Percentiles rank a stretch among this genome's conserved stretches.
Evolutionary conservation across 257 asterid genomes (phyloP).

Genomic region (Cinchona pubescens): DNA sequence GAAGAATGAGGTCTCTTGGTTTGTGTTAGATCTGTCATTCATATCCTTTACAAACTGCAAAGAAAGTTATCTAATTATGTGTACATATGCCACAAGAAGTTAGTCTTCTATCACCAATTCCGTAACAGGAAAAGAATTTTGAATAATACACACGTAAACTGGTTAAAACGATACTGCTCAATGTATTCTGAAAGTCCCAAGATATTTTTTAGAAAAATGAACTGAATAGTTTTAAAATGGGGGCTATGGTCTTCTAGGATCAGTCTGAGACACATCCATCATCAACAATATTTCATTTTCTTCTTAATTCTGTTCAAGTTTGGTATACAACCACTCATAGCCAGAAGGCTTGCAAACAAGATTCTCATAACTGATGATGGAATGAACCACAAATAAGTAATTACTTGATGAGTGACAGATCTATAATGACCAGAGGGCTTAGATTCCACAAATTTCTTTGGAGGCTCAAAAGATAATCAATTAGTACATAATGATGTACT

Average conservation of each 20-base stretch:
- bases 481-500: not conserved
- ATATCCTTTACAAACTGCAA: not conserved
- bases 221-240: not conserved
- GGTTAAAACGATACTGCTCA: not conserved
- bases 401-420: not conserved
- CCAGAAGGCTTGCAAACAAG: not conserved
- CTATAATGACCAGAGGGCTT: not conserved
- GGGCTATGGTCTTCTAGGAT: not conserved
- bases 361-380: not conserved
- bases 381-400: not conserved
- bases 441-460: not conserved
- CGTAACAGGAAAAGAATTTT: not conserved
- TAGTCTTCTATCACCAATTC: not conserved
- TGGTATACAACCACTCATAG: not conserved
- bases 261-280: slow-evolving; percentile 5
- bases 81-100: not conserved
- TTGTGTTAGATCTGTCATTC: not conserved
- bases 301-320: not conserved
- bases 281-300: not conserved
- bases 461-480: slow-evolving; percentile 2
- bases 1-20: not conserved
- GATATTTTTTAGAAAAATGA: not conserved
- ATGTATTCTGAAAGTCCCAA: not conserved
- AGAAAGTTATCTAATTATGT: not conserved
- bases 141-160: not conserved